These are phyloP conservation scores for Conticribra guillardii DNA, from an alignment of 108 stramenopile genomes.

Conservation along the genomic window DNA sequence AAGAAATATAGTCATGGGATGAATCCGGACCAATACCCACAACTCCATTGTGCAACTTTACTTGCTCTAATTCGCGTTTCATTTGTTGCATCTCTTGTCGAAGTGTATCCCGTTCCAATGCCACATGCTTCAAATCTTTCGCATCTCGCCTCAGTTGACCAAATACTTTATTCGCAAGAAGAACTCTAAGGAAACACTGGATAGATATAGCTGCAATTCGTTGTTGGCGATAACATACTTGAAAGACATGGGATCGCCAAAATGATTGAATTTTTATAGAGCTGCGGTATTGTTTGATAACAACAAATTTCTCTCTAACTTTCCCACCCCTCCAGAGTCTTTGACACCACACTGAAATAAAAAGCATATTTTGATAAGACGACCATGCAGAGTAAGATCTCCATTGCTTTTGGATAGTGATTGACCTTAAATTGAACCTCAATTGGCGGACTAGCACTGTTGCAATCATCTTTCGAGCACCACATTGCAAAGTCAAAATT, in stretches of 20 bases:
- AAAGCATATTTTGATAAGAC: constrained; percentile 40
- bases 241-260: constrained; percentile 45
- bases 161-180: constrained; percentile 33
- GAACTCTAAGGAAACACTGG: constrained; percentile 55
- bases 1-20: constrained; percentile 10
- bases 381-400: constrained; percentile 39
- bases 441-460: constrained; percentile 18
- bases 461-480: constrained; percentile 39
- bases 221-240: constrained; percentile 21
- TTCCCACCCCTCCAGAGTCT: constrained; percentile 48
- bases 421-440: constrained; percentile 26
- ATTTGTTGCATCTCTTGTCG: constrained; percentile 58
- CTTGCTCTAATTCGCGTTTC: constrained; percentile 41
- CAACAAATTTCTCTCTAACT: constrained; percentile 19
- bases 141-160: constrained; percentile 56
- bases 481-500: constrained; percentile 49
- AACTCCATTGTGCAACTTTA: constrained; percentile 6
- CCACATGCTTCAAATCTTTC: constrained; percentile 51
- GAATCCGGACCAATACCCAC: not conserved
- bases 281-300: constrained; percentile 28
- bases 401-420: constrained; percentile 38
- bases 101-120: constrained; percentile 61
- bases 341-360: constrained; percentile 65
- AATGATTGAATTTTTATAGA: constrained; percentile 62
- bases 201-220: constrained; percentile 34